These are phyloP conservation scores for Leccinum boreale DNA, from an alignment of 768 basidiomycete genomes.

Conservation along the genomic window DNA sequence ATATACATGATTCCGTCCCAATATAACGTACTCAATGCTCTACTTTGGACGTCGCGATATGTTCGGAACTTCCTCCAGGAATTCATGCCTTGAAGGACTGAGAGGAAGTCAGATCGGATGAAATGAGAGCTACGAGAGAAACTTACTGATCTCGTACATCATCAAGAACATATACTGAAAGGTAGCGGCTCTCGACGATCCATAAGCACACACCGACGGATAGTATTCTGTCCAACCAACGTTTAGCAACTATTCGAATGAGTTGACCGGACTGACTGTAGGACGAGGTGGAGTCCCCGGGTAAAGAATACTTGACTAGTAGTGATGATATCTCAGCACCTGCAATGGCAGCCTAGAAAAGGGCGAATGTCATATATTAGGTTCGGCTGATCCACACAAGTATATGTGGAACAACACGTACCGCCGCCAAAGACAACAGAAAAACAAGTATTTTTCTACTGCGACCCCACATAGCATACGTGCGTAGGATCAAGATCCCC, in stretches of 20 bases:
- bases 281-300: constrained; percentile 13
- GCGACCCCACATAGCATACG: constrained; percentile 26
- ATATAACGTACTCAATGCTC: constrained; percentile 20
- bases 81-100: constrained; percentile 27
- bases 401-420: constrained; percentile 1
- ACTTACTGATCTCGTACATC: constrained; percentile 23
- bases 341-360: constrained; percentile 15
- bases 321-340: background rate
- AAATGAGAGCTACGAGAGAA: background rate
- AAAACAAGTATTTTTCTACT: constrained; percentile 14
- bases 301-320: constrained; percentile 8
- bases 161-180: constrained; percentile 16
- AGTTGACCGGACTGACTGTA: constrained; percentile 16
- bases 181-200: constrained; percentile 15
- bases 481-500: constrained; percentile 14
- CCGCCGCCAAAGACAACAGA: constrained; percentile 17
- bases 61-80: constrained; percentile 22
- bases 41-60: constrained; percentile 18
- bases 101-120: background rate
- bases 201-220: constrained; percentile 16
- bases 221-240: constrained; percentile 13
- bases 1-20: constrained; percentile 29
- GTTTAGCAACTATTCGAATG: background rate
- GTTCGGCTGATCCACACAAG: no score
- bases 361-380: background rate